A percentile compares a stretch with the other conserved stretches of the same genome.
Evolutionary conservation across 495 filamentous ascomycete genomes (phyloP).

Genomic region (Articulospora tetracladia): DNA sequence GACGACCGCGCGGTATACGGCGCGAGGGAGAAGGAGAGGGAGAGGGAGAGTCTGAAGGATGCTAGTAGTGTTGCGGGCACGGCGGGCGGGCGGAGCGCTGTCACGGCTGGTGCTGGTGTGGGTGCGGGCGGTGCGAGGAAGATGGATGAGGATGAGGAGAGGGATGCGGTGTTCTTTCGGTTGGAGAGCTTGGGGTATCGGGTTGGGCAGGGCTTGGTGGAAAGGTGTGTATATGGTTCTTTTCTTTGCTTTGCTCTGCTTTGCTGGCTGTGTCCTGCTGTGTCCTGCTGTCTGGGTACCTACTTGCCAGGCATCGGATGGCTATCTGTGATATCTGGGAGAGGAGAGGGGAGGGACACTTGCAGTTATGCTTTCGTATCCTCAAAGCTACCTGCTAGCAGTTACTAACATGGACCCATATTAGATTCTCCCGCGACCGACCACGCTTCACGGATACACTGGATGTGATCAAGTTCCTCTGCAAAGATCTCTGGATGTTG

Average conservation of each 20-base stretch:
- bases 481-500: conserved; percentile 94
- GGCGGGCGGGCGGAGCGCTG: neutral
- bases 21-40: neutral
- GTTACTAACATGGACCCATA: neutral
- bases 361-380: no score
- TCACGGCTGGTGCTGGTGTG: conserved; percentile 6
- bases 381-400: no score
- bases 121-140: conserved; percentile 18
- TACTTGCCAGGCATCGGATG: no score
- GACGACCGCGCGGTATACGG: neutral
- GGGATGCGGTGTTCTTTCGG: conserved; percentile 78
- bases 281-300: no score
- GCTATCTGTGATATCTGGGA: no score
- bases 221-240: conserved; percentile 69
- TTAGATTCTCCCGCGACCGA: conserved; percentile 81
- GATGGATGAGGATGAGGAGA: conserved; percentile 67
- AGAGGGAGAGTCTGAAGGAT: neutral
- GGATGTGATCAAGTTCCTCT: conserved; percentile 94
- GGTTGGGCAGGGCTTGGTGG: conserved; percentile 88
- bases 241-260: neutral
- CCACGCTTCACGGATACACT: conserved; percentile 84
- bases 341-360: no score
- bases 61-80: neutral
- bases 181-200: conserved; percentile 86
- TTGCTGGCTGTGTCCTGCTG: no score